Evolutionary conservation across 768 basidiomycete genomes (phyloP), one percentile per base, ranked within the genome.

Genomic region (Phlebiopsis flavidoalba): DNA sequence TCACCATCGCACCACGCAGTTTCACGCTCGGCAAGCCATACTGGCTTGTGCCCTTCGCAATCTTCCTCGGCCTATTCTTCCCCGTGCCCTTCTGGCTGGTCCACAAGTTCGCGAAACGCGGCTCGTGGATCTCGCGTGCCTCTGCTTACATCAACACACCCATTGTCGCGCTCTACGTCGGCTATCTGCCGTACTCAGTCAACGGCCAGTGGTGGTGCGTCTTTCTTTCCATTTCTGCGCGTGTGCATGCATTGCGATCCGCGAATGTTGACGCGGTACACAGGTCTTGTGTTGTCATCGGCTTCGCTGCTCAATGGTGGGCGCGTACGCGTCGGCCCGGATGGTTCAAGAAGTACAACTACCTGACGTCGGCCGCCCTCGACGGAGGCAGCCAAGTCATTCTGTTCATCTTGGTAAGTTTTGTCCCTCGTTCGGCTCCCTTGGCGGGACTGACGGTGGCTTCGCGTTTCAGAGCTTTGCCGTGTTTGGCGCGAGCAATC

Each of bases 321-420:
- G 75, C 78, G 21, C 71, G 81, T 52, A 75, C 72, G 8, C 69
- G 74, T 45, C 66, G 73, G 17, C 79, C 79, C 5, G 69, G 65
- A n/a, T 79, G 78, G 77, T 80, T 81, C 69, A 77, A 75, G 62
- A 83, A 80, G 76, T 76, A 77, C 70, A 77, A 80, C 66, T 79
- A 78, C 66, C 71, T 81, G 49, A 70, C 77, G 11, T 77, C 75
- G n/a, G 78, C 80, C 8, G 79, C 79, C n/a, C 70, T 79, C 35
- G 80, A 80, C 62, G 81, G 79, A 14, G 80, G 80, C 14, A 73
- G 74, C 45, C 79, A 79, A 57, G 75, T 81, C 59, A 79, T 81
- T 57, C 67, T 80, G 14, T 81, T 81, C 71, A 80, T 81, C 59
- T 73, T 80, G 54, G 76, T 75, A 48, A 69, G 78, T 59, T 6